Percentiles rank a stretch among this genome's conserved stretches.
Evolutionary conservation across 805 yeast genomes (phyloP).

Genomic region (Wickerhamiella siamensis): DNA sequence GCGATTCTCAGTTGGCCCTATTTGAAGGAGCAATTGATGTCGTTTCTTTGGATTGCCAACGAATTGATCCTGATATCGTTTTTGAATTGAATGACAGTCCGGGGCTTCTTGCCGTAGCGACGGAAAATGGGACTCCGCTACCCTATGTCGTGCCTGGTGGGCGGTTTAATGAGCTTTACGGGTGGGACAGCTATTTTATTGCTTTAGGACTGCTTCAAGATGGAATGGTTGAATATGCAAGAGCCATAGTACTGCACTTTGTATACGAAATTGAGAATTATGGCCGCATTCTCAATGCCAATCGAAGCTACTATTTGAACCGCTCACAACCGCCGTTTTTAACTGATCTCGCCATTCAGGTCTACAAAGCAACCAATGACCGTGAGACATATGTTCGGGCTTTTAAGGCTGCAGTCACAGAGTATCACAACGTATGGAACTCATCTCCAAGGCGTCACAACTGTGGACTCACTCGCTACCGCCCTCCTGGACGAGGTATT

Average conservation of each 20-base stretch:
- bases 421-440: slow-evolving; percentile 72
- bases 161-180: slow-evolving; percentile 87
- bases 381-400: slow-evolving; percentile 49
- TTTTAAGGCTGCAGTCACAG: slow-evolving; percentile 66
- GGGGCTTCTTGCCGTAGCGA: slow-evolving; percentile 70
- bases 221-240: slow-evolving; percentile 51
- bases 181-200: slow-evolving; percentile 96
- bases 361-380: slow-evolving; percentile 36
- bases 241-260: slow-evolving; percentile 85
- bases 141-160: slow-evolving; percentile 98
- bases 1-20: slow-evolving; percentile 11
- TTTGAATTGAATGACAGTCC: slow-evolving; percentile 70
- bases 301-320: slow-evolving; percentile 76
- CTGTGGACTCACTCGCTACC: slow-evolving; percentile 78
- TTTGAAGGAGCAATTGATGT: slow-evolving; percentile 42
- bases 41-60: slow-evolving; percentile 49
- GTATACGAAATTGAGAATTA: slow-evolving; percentile 80
- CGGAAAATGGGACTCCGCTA: slow-evolving; percentile 41
- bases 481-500: slow-evolving; percentile 81
- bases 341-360: slow-evolving; percentile 75
- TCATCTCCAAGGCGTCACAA: slow-evolving; percentile 57
- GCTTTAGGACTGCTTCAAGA: slow-evolving; percentile 66
- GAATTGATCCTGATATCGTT: slow-evolving; percentile 39
- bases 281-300: slow-evolving; percentile 88
- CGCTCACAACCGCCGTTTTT: slow-evolving; percentile 95